These are phyloP conservation scores for Vitellaria paradoxa DNA, from an alignment of 179 eudicot species.

Conservation along the genomic window DNA sequence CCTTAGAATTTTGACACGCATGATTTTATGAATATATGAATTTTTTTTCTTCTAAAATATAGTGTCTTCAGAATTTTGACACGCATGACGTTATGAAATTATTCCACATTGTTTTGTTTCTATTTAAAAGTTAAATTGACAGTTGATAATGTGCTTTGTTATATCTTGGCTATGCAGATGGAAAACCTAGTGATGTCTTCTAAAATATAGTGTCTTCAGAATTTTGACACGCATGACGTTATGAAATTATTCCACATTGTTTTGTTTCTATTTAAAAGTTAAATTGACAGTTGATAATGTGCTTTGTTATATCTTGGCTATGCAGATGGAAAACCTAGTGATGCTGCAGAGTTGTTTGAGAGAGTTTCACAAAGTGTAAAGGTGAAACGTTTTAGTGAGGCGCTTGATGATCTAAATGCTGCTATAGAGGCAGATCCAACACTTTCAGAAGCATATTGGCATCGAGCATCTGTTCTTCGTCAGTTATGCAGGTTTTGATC, in stretches of 20 bases:
- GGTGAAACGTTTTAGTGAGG: constrained; percentile 85
- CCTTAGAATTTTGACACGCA: neutral
- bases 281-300: neutral
- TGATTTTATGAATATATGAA: neutral
- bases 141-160: neutral
- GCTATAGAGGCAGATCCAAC: constrained; percentile 91
- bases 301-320: neutral
- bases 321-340: constrained; percentile 68
- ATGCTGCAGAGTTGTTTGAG: constrained; percentile 64
- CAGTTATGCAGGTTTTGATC: constrained; percentile 71
- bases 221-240: neutral
- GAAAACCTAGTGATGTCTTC: constrained; percentile 44
- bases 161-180: constrained; percentile 45
- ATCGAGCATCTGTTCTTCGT: constrained; percentile 70
- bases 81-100: neutral
- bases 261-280: neutral
- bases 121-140: neutral
- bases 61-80: neutral
- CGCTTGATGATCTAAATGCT: constrained; percentile 87
- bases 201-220: neutral
- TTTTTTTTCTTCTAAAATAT: neutral
- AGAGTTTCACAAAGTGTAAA: constrained; percentile 73
- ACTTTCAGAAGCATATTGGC: constrained; percentile 87
- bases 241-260: neutral
- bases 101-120: neutral